Conservation (phyloP, 2,329 filamentous ascomycete genomes). For the Fulvia fulva region DNA sequence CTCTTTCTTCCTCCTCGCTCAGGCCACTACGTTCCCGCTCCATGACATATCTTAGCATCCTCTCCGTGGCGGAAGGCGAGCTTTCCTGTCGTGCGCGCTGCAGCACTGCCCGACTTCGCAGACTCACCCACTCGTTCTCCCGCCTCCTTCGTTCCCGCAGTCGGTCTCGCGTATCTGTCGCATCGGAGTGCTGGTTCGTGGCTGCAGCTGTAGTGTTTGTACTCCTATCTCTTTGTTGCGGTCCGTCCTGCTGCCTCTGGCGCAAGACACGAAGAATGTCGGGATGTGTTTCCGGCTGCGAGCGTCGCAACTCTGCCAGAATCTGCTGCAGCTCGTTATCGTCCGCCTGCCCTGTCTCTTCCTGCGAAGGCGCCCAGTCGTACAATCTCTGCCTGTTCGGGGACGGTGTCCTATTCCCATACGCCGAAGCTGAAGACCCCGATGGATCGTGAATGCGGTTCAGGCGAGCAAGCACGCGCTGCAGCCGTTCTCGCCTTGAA, state of each 20-base stretch:
- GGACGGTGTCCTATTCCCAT: slow-evolving; percentile 50
- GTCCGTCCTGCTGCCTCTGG: slow-evolving; percentile 35
- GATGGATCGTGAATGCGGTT: slow-evolving; percentile 42
- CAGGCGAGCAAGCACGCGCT: slow-evolving; percentile 44
- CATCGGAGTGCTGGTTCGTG: slow-evolving; percentile 24
- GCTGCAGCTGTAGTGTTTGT: slow-evolving; percentile 24
- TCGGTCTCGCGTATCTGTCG: slow-evolving; percentile 24
- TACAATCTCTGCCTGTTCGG: slow-evolving; percentile 53
- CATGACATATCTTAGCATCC: slow-evolving; percentile 40
- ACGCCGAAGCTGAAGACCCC: slow-evolving; percentile 35
- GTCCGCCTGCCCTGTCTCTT: slow-evolving; percentile 35
- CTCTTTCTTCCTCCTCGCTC: slow-evolving; percentile 34
- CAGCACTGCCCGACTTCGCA: slow-evolving; percentile 31
- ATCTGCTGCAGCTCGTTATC: slow-evolving; percentile 40
- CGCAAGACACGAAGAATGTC: slow-evolving; percentile 38
- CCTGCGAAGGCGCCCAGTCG: slow-evolving; percentile 55
- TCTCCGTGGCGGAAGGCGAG: slow-evolving; percentile 32
- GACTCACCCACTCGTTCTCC: slow-evolving; percentile 29
- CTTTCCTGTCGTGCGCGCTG: slow-evolving; percentile 32
- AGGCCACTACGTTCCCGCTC: slow-evolving; percentile 36
- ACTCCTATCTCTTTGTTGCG: slow-evolving; percentile 28
- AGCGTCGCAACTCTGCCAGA: slow-evolving; percentile 38
- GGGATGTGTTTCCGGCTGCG: slow-evolving; percentile 37
- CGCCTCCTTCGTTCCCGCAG: slow-evolving; percentile 28
- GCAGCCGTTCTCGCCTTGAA: slow-evolving; percentile 40